Evolutionary conservation across 1,284 basidiomycete genomes (phyloP).

Genomic region (Mycosarcoma mackinlayi): DNA sequence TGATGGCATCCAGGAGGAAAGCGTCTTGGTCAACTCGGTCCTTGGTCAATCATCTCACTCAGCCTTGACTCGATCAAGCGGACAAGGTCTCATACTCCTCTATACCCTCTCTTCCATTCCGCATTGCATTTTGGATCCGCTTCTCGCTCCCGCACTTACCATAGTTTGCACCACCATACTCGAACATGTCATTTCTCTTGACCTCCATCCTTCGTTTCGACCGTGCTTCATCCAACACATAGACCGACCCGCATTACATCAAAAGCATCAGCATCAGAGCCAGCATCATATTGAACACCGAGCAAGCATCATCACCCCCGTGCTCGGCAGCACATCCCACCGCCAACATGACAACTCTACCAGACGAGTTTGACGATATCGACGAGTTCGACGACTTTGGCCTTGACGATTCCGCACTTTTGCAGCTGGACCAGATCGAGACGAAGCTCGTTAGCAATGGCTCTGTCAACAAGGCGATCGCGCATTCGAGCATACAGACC

Average conservation of each 20-base stretch:
- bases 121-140: background rate
- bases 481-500: background rate
- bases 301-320: constrained; percentile 4
- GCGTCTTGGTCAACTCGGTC: too few relatives aligned
- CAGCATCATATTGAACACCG: too few relatives aligned
- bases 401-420: constrained; percentile 28
- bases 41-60: background rate
- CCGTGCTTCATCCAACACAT: background rate
- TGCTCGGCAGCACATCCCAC: background rate
- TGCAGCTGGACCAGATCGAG: constrained; percentile 39
- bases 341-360: constrained; percentile 15
- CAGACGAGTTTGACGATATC: constrained; percentile 47
- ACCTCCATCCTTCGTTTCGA: background rate
- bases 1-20: too few relatives aligned
- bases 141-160: constrained; percentile 7
- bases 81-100: background rate
- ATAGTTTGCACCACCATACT: background rate
- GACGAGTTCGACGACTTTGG: constrained; percentile 54
- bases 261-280: background rate
- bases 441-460: constrained; percentile 29
- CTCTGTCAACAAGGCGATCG: background rate
- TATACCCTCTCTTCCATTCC: background rate
- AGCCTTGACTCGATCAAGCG: background rate
- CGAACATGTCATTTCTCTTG: constrained; percentile 10
- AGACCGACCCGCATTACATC: background rate